Evolutionary conservation across 306 rosid species (phyloP), one percentile per base, ranked within the genome.

Genomic region (Senna siamea): DNA sequence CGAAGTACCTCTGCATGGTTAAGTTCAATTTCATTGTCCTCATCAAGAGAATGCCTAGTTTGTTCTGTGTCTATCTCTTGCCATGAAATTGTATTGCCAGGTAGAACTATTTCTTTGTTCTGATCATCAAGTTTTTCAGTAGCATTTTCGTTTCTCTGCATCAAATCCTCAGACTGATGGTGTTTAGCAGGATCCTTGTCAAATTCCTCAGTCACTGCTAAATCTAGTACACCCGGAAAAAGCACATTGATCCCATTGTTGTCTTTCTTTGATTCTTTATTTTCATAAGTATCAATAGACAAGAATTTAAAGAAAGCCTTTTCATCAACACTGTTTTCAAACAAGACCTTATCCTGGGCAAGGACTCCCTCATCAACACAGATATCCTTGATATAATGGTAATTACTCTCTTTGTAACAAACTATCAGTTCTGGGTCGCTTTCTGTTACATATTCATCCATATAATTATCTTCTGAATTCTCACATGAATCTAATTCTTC

Each of bases 351-450:
- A 72, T 85, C 84, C 20, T 34, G 76, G 20, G 85, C 64, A 62
- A 82, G 85, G 23, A 85, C 81, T 53, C 91, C 91, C 28, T 89
- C 88, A 23, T 87, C 95, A 15, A 89, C 66, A 58, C 92, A 85
- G 55, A 89, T 87, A 68, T 87, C 95, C 81, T 89, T 89, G 41
- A 89, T 77, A 11, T 77, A 61, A 68, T 78, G 79, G 76, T 77
- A 81, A 83, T 22, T 66, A 66, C 76, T 84, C 72, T 85, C 97
- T 61, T 77, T 84, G 84, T 77, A 91, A 72, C 90, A 79, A 66
- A 87, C 87, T 41, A 66, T 83, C 40, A 80, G 15, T 61, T 91
- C 87, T 19, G 96, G 91, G 76, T 85, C 90, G 65, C 83, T 89
- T 75, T 87, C 93, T 12, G 69, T 62, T 22, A 83, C 79, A 62